Evolutionary conservation across 2,329 filamentous ascomycete genomes (phyloP), one percentile per base, ranked within the genome.

Genomic region (Didymosphaeria variabile): DNA sequence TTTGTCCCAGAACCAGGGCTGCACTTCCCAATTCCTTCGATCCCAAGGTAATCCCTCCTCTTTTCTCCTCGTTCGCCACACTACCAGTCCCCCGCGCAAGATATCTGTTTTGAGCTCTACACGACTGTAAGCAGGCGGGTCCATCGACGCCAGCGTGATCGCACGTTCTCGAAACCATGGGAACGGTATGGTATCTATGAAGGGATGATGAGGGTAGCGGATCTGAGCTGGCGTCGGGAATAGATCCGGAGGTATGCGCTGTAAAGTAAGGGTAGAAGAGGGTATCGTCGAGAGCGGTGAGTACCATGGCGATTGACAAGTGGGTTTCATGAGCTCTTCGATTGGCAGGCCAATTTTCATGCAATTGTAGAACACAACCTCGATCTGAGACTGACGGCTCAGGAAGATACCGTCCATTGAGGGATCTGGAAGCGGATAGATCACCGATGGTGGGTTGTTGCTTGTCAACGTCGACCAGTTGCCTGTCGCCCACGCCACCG

Each of bases 131-230:
- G 51, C 36, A 12, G 62, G 62, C 8, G 60, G 60, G 19, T 58
- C 51, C 12, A 58, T 46, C 1, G 53, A 40, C 19, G 38, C 40
- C 21, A 67, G 38, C 13, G 47, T 52, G 26, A 65, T 63, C 8
- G 56, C 58, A 19, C 64, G 64, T 12, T 63, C 62, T 21, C 62
- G 56, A 31, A 67, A 61, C 64, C 64, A 67, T 1, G 60, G 64
- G 23, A 67, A 61, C 2, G 62, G 64, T 15, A 67, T 58, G 5
- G 59, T 50, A 34, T 67, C 64, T 17, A 64, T 57, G 55, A 64
- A 67, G 1, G 64, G 58, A 42, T 67, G 62, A 46, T 67, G 64
- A 15, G 52, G 54, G 36, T 59, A 55, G 13, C 44, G 56, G 7
- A 51, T 21, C 47, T 67, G 64, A n/a, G 58, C 56, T 2, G 62